phyloP scores from a whole-genome alignment of 1,284 basidiomycete genomes.

The Leccinum insolens region DNA sequence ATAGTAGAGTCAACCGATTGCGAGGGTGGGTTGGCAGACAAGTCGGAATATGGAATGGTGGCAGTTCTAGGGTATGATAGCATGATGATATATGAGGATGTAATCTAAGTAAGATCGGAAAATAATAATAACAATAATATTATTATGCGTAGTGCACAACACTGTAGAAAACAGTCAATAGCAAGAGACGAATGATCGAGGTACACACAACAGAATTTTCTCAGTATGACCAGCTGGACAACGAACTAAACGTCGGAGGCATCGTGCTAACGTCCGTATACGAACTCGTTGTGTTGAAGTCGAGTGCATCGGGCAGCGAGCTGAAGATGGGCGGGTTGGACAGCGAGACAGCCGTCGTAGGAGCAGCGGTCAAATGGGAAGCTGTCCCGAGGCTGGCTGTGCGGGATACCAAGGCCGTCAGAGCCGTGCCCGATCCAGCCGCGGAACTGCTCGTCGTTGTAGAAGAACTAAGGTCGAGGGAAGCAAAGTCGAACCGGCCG shows the following conservation, averaged over 20 bases:
- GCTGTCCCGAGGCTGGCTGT: background rate
- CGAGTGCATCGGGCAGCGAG: constrained; percentile 6
- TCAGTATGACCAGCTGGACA: constrained; percentile 12
- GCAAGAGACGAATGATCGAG: background rate
- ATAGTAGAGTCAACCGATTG: background rate
- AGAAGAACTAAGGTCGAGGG: constrained; percentile 9
- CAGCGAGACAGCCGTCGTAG: background rate
- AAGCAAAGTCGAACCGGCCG: constrained; percentile 22
- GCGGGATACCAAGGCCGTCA: background rate
- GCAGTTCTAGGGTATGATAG: background rate
- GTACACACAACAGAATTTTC: constrained; percentile 3
- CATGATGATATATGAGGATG: background rate
- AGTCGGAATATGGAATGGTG: background rate
- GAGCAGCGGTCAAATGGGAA: background rate
- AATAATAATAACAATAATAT: background rate
- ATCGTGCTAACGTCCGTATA: constrained; percentile 21
- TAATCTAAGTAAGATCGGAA: background rate
- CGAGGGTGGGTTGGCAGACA: background rate
- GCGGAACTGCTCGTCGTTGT: background rate
- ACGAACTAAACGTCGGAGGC: constrained; percentile 17
- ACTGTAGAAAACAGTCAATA: background rate
- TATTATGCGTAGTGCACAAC: background rate
- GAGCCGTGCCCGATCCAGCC: background rate
- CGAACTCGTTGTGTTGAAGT: constrained; percentile 5
- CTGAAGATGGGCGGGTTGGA: background rate